A percentile compares a stretch with the other conserved stretches of the same genome.
Conservation (phyloP, 495 filamentous ascomycete genomes). For the Lasiosphaeria hispida region DNA sequence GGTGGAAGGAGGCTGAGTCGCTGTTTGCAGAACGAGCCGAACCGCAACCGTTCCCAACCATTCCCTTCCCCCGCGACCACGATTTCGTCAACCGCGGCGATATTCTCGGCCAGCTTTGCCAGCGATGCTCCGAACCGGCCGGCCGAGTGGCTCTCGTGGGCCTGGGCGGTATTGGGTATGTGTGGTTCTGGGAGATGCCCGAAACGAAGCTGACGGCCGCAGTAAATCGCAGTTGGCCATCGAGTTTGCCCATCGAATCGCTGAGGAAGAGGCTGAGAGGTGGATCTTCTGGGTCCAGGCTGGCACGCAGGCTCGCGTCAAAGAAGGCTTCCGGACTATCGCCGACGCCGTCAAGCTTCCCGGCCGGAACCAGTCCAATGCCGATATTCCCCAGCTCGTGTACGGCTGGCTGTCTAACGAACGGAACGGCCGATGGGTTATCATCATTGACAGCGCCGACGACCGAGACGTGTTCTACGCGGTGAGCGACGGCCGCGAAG, state of each 20-base stretch:
- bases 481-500: background rate
- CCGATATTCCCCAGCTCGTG: slow-evolving; percentile 37
- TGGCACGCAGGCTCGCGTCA: background rate
- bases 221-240: slow-evolving; percentile 26
- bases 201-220: no score
- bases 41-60: no score
- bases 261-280: slow-evolving; percentile 2
- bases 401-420: slow-evolving; percentile 39
- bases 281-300: slow-evolving; percentile 7
- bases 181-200: no score
- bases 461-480: slow-evolving; percentile 31
- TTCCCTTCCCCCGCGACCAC: no score
- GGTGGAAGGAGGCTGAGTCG: no score
- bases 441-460: slow-evolving; percentile 37
- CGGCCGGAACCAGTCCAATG: slow-evolving; percentile 33
- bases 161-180: slow-evolving; percentile 11
- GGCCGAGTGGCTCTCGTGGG: slow-evolving; percentile 1
- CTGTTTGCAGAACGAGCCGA: no score
- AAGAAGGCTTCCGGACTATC: slow-evolving; percentile 35
- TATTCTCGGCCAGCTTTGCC: background rate
- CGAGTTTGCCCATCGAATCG: slow-evolving; percentile 7
- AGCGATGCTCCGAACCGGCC: background rate
- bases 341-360: slow-evolving; percentile 36
- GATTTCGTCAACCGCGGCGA: slow-evolving; percentile 9
- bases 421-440: slow-evolving; percentile 24